phyloP scores from a whole-genome alignment of 2,329 filamentous ascomycete genomes.

The Aspergillus eucalypticola region DNA sequence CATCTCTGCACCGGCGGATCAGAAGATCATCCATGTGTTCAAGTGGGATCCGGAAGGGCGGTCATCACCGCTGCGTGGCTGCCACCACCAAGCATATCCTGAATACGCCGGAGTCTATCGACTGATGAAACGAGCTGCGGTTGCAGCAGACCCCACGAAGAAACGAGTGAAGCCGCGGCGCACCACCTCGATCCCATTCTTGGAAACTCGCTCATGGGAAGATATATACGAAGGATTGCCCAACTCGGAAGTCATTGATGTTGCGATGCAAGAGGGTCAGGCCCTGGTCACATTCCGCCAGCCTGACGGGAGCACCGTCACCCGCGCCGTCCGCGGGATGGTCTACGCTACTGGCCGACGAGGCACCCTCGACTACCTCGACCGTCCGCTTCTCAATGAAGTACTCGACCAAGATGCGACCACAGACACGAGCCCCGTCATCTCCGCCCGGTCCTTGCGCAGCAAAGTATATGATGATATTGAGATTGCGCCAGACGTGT shows the following conservation, averaged over 20 bases:
- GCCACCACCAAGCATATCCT: conserved; percentile 62
- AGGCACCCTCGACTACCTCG: conserved; percentile 56
- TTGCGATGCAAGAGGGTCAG: conserved; percentile 32
- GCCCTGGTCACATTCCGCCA: conserved; percentile 48
- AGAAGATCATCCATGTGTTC: conserved; percentile 60
- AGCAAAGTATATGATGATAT: conserved; percentile 53
- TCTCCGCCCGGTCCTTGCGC: conserved; percentile 57
- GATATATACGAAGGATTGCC: conserved; percentile 56
- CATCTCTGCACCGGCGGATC: conserved; percentile 53
- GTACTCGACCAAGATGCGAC: conserved; percentile 38
- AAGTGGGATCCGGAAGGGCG: conserved; percentile 59
- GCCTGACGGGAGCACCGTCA: conserved; percentile 46
- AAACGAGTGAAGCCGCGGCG: conserved; percentile 31
- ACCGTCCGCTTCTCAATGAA: conserved; percentile 48
- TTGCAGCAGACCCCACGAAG: conserved; percentile 22
- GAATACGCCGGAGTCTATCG: conserved; percentile 63
- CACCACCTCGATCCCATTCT: conserved; percentile 48
- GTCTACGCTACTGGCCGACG: conserved; percentile 59
- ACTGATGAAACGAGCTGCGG: conserved; percentile 58
- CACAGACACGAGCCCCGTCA: conserved; percentile 30
- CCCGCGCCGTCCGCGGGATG: conserved; percentile 50
- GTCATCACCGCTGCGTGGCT: conserved; percentile 59
- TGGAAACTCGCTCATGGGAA: conserved; percentile 52
- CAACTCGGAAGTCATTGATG: conserved; percentile 52
- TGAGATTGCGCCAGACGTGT: conserved; percentile 55